These are phyloP conservation scores for Xylariaceae sp. DNA, from an alignment of 2,329 filamentous ascomycete genomes.

Conservation along the genomic window DNA sequence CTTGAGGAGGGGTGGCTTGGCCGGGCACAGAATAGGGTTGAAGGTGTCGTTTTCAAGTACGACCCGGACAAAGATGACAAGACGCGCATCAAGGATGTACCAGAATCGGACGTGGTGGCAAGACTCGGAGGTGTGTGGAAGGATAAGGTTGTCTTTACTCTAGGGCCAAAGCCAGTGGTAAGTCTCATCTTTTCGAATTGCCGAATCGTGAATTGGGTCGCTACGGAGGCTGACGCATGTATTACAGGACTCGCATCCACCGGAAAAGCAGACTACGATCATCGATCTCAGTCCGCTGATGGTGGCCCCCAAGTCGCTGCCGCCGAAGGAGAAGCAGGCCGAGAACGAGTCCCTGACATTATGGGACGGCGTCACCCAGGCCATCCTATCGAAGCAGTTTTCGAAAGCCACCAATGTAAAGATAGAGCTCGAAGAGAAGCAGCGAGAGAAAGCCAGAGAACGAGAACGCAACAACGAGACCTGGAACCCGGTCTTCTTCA, in stretches of 20 bases:
- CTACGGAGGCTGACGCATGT: slow-evolving; percentile 5
- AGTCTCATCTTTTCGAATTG: slow-evolving; percentile 37
- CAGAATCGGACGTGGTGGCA: slow-evolving; percentile 80
- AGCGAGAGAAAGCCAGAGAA: slow-evolving; percentile 82
- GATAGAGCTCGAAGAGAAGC: slow-evolving; percentile 86
- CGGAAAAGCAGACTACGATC: slow-evolving; percentile 70
- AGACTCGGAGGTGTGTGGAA: slow-evolving; percentile 88
- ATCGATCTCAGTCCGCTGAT: slow-evolving; percentile 86
- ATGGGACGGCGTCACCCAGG: slow-evolving; percentile 85
- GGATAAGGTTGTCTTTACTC: slow-evolving; percentile 64
- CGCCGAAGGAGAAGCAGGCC: slow-evolving; percentile 76
- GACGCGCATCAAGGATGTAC: slow-evolving; percentile 79
- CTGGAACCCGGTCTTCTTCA: slow-evolving; percentile 91
- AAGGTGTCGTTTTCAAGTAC: slow-evolving; percentile 89
- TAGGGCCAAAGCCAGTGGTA: slow-evolving; percentile 65
- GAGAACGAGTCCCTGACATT: slow-evolving; percentile 87
- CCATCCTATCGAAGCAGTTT: slow-evolving; percentile 83
- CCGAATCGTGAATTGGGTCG: neutral
- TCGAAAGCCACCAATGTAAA: slow-evolving; percentile 83
- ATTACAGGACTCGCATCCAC: slow-evolving; percentile 48
- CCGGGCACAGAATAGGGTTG: slow-evolving; percentile 85
- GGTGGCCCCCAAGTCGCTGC: slow-evolving; percentile 77
- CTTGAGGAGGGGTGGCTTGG: slow-evolving; percentile 94
- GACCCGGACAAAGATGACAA: slow-evolving; percentile 84
- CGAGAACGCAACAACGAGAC: slow-evolving; percentile 69